These are phyloP conservation scores for Solanum medicagineum DNA, from an alignment of 257 asterid genomes.

Conservation along the genomic window DNA sequence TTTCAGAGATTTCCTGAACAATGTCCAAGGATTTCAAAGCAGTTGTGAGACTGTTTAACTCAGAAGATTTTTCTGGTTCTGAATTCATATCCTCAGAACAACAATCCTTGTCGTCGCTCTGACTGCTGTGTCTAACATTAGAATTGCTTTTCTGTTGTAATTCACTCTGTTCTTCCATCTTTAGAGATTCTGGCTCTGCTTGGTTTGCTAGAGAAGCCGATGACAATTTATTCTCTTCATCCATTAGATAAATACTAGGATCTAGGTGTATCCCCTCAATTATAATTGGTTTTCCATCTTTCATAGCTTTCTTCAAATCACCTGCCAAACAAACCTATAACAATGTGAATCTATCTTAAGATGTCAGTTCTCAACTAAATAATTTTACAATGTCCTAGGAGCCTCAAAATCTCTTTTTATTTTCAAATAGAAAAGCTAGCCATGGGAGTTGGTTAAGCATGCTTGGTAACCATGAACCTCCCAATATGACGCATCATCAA, in stretches of 20 bases:
- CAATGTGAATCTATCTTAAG: background rate
- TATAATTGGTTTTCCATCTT: conserved; percentile 95
- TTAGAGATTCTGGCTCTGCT: conserved; percentile 28
- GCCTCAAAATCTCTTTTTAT: background rate
- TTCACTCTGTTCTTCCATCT: conserved; percentile 23
- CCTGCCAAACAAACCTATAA: conserved; percentile 8
- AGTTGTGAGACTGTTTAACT: conserved; percentile 33
- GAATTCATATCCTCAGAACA: conserved; percentile 7
- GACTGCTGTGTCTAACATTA: conserved; percentile 13
- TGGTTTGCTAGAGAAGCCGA: conserved; percentile 28
- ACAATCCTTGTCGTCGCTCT: conserved; percentile 7
- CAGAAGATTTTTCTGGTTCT: conserved; percentile 17
- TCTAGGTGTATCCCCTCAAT: conserved; percentile 99
- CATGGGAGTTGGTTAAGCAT: background rate
- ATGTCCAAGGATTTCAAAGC: conserved; percentile 38
- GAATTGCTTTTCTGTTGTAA: conserved; percentile 18
- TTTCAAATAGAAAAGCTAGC: background rate
- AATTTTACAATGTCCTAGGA: background rate
- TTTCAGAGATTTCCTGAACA: conserved; percentile 17
- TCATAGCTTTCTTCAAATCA: conserved; percentile 96
- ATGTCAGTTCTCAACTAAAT: background rate
- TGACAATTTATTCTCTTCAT: conserved; percentile 63
- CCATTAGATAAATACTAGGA: conserved; percentile 94
- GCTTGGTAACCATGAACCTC: background rate
- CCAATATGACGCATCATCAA: background rate